Conservation (phyloP, 148 eudicot species). For the Mesembryanthemum crystallinum region DNA sequence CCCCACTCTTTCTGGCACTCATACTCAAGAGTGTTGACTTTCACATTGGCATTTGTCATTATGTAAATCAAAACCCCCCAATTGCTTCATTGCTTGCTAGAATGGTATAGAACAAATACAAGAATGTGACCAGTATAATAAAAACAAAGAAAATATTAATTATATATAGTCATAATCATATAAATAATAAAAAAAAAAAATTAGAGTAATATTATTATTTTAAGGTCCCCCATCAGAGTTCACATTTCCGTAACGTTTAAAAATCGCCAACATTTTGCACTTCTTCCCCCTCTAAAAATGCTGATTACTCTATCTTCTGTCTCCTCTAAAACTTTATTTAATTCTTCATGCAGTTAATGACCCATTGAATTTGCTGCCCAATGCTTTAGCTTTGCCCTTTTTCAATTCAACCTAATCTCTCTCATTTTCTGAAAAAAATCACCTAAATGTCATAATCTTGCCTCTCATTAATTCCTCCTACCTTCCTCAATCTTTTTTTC, state of each 20-base stretch:
- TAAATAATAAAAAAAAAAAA: neutral
- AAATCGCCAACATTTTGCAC: neutral
- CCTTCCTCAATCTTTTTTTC: neutral
- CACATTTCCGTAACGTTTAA: conserved; percentile 20
- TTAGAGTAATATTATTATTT: neutral
- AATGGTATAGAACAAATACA: neutral
- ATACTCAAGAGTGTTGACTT: conserved; percentile 26
- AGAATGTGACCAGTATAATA: neutral
- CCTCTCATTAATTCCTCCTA: conserved; percentile 9
- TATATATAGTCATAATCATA: neutral
- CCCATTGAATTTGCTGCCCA: conserved; percentile 30
- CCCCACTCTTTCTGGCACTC: neutral
- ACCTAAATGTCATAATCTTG: conserved; percentile 22
- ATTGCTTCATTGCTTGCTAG: neutral
- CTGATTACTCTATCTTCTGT: neutral
- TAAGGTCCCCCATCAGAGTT: conserved; percentile 10
- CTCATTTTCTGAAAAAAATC: conserved; percentile 26
- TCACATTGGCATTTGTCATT: conserved; percentile 17
- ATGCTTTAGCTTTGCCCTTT: neutral
- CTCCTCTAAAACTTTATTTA: neutral
- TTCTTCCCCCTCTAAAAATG: conserved; percentile 10
- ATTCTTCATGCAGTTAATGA: neutral
- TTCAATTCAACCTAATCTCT: conserved; percentile 32
- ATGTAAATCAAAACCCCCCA: neutral
- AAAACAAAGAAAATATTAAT: too few species aligned